Base-by-base conservation (phyloP, 306 rosid genomes). In the Fragaria vesca region DNA sequence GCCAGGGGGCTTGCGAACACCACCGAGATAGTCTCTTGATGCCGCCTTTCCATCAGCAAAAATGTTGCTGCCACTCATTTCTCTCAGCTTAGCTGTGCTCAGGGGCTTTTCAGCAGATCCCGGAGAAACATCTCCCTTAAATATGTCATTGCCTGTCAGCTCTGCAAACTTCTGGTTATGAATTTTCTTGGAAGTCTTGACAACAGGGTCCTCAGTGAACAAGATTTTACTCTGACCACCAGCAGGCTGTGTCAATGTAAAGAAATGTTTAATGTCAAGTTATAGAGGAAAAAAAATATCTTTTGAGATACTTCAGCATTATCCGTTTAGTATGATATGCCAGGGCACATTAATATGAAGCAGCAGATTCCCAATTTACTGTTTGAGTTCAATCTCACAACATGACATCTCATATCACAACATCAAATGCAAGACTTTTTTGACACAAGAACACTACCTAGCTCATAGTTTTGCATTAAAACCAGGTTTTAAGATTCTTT, bases 161-260 rank as follows among this genome's bases (percentile, higher is more conserved):
- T 95, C 97, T 0, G 94, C 90, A 73, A 92, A 92, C 88, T 95
- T 95, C 82, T 95, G 97, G 88, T 84, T 81, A 76, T 92, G 91
- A 79, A 95, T 83, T 83, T 95, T 95, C 88, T 91, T 92, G 7
- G 91, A 15, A 67, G 93, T 85, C 86, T 91, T 91, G 69, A 71
- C 70, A 24, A 76, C 83, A 15, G 97, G 97, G 72, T 91, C 92
- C 63, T 95, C 98, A 8, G 90, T 83, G 54, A 95, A 91, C 85
- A 95, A 80, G 78, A 92, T 89, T 75, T 92, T 92, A 74, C 97
- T 95, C 85, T 89, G 98, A 32, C 98, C 97, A 54, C 98, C 98
- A 9, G 98, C 97, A 80, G 95, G 98, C 98, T 95, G 72, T 45
- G 66, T 58, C 72, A 20, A 77, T 66, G 11, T 1, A 50, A 60